A percentile compares a stretch with the other conserved stretches of the same genome.
phyloP scores from a whole-genome alignment of 768 basidiomycete species.

The Lactarius sanguifluus region DNA sequence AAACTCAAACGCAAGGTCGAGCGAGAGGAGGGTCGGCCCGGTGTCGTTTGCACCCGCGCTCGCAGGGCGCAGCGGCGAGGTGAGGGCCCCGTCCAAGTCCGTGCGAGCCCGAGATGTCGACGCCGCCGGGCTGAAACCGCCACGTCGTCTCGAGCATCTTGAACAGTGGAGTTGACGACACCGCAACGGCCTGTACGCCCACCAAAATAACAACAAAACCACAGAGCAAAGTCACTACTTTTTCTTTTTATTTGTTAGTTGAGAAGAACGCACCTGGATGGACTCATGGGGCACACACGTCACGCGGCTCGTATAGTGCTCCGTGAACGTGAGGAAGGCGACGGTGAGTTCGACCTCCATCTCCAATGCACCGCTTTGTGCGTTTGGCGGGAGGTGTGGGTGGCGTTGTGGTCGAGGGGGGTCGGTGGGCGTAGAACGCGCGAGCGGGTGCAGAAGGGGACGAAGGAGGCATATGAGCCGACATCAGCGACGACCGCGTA shows the following conservation, averaged over 20 bases:
- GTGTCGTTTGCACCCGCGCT: slow-evolving; percentile 27
- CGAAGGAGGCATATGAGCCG: slow-evolving; percentile 77
- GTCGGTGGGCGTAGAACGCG: slow-evolving; percentile 50
- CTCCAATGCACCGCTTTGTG: slow-evolving; percentile 34
- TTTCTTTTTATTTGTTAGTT: slow-evolving; percentile 19
- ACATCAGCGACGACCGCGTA: slow-evolving; percentile 89
- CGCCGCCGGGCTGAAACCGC: slow-evolving; percentile 62
- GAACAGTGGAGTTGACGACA: slow-evolving; percentile 72
- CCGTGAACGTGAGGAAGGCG: slow-evolving; percentile 83
- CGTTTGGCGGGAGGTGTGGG: slow-evolving; percentile 26
- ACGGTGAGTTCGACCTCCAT: slow-evolving; percentile 87
- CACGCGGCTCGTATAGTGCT: slow-evolving; percentile 85
- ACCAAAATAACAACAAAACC: not conserved
- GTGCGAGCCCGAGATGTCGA: slow-evolving; percentile 45
- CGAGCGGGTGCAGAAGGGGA: slow-evolving; percentile 85
- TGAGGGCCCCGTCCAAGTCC: slow-evolving; percentile 29
- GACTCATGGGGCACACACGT: slow-evolving; percentile 74
- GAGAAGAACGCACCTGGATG: slow-evolving; percentile 62
- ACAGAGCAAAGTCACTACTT: not conserved
- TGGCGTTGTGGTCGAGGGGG: slow-evolving; percentile 23
- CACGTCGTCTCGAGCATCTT: slow-evolving; percentile 68
- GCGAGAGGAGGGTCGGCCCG: slow-evolving; percentile 74
- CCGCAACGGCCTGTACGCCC: slow-evolving; percentile 58
- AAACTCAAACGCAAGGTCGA: slow-evolving; percentile 86
- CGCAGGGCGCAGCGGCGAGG: slow-evolving; percentile 5